Conservation (phyloP, 208 protist genomes). For the Angomonas deanei region DNA sequence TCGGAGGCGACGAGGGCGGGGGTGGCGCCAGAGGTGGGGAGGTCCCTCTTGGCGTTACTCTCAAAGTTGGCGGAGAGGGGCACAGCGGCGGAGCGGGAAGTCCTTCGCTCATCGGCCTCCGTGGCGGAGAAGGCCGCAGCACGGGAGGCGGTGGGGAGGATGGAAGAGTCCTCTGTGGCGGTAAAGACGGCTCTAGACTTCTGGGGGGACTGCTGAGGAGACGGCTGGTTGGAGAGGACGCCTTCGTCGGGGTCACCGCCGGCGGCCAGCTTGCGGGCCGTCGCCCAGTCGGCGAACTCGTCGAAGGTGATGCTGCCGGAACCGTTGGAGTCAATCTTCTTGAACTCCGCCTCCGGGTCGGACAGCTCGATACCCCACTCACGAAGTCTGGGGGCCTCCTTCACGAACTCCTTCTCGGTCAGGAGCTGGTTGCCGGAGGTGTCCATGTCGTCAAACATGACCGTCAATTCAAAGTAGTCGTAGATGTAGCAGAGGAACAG, state of each 20-base stretch:
- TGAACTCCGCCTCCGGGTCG: conserved; percentile 32
- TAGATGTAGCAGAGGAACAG: conserved; percentile 67
- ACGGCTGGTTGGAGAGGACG: not conserved
- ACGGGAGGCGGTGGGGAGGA: too few relatives aligned
- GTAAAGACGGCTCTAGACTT: not conserved
- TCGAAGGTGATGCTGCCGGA: conserved; percentile 49
- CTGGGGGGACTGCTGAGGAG: too few relatives aligned
- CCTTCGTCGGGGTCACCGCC: not conserved
- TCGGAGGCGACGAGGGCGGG: not conserved
- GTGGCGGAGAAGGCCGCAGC: too few relatives aligned
- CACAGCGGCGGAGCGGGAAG: too few relatives aligned
- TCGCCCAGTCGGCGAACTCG: conserved; percentile 43
- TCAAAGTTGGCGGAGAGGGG: too few relatives aligned
- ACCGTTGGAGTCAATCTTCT: conserved; percentile 42
- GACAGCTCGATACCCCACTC: conserved; percentile 29
- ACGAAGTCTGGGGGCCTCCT: conserved; percentile 23
- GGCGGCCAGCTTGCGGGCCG: conserved; percentile 14
- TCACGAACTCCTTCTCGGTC: conserved; percentile 30
- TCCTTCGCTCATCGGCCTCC: too few relatives aligned
- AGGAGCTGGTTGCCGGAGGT: conserved; percentile 29
- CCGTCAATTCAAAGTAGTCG: conserved; percentile 51
- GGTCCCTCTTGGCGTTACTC: not conserved
- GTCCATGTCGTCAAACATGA: conserved; percentile 67
- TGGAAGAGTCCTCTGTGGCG: not conserved
- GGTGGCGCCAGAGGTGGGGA: not conserved